Evolutionary conservation across 2,329 filamentous ascomycete species (phyloP).

Genomic region (Apiospora hydei): DNA sequence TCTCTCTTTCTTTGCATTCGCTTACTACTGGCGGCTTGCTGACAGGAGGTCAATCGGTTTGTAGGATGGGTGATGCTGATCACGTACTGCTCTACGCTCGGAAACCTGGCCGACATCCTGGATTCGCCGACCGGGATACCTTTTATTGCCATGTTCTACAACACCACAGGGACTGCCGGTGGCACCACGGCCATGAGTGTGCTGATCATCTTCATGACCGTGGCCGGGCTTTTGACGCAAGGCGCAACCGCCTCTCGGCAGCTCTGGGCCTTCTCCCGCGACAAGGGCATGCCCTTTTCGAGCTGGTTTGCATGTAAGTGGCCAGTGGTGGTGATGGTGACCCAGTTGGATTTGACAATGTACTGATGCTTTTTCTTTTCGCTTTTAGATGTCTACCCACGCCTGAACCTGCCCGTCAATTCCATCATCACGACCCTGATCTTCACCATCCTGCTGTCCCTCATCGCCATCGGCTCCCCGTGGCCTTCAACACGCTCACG

Average conservation of each 20-base stretch:
- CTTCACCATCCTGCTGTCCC: slow-evolving; percentile 41
- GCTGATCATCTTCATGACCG: slow-evolving; percentile 37
- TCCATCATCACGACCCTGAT: slow-evolving; percentile 40
- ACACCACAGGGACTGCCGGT: slow-evolving; percentile 32
- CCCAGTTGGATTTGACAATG: neutral
- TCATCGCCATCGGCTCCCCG: slow-evolving; percentile 45
- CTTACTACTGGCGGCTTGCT: neutral
- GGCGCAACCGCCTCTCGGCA: slow-evolving; percentile 41
- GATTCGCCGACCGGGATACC: slow-evolving; percentile 36
- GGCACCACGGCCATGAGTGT: slow-evolving; percentile 38
- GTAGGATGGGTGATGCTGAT: slow-evolving; percentile 34
- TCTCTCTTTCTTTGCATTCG: no score
- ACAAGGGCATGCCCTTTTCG: slow-evolving; percentile 45
- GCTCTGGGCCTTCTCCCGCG: slow-evolving; percentile 44
- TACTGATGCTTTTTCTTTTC: slow-evolving; percentile 18
- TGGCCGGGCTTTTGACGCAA: slow-evolving; percentile 38
- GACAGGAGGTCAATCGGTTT: neutral
- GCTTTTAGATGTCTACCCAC: slow-evolving; percentile 31
- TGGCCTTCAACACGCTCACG: slow-evolving; percentile 45
- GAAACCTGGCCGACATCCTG: slow-evolving; percentile 26
- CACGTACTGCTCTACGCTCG: slow-evolving; percentile 35
- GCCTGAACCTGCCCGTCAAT: slow-evolving; percentile 43
- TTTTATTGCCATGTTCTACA: slow-evolving; percentile 41
- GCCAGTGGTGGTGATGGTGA: no score
- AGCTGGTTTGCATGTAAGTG: slow-evolving; percentile 34